Percentiles rank a stretch among this genome's conserved stretches.
phyloP scores from a whole-genome alignment of 164 flowering plant species.

The Kalanchoe fedtschenkoi region DNA sequence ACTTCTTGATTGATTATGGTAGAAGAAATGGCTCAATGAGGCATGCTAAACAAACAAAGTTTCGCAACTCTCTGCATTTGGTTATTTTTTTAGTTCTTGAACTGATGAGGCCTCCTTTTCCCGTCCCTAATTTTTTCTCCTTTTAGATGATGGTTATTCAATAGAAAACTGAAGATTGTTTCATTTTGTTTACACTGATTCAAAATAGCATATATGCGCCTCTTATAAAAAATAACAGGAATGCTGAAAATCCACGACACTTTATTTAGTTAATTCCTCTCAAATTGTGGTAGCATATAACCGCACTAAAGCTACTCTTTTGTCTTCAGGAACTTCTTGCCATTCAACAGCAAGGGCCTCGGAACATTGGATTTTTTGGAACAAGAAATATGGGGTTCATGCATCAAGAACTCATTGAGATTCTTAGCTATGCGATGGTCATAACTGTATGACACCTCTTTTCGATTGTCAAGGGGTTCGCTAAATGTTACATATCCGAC shows the following conservation, averaged over 20 bases:
- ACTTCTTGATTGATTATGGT: no score
- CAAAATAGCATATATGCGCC: neutral
- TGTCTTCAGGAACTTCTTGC: conserved; percentile 73
- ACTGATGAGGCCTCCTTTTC: no score
- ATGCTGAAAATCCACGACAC: neutral
- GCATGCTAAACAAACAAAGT: no score
- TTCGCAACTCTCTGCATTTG: no score
- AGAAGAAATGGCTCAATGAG: no score
- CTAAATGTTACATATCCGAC: neutral
- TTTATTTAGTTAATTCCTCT: neutral
- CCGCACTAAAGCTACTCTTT: neutral
- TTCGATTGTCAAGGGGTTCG: neutral
- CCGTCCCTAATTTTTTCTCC: neutral
- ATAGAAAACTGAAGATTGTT: neutral
- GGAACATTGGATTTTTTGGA: conserved; percentile 94
- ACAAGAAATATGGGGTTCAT: conserved; percentile 96
- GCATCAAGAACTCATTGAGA: conserved; percentile 97
- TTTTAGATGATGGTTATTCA: neutral
- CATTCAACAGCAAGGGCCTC: conserved; percentile 95
- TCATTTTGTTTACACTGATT: no score
- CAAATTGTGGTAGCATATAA: neutral
- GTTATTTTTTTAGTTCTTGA: no score
- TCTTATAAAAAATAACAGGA: neutral
- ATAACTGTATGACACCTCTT: conserved; percentile 59
- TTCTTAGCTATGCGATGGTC: conserved; percentile 96